Evolutionary conservation across 2,329 filamentous ascomycete species (phyloP), one percentile per base, ranked within the genome.

Genomic region (Parafenestella ontariensis): DNA sequence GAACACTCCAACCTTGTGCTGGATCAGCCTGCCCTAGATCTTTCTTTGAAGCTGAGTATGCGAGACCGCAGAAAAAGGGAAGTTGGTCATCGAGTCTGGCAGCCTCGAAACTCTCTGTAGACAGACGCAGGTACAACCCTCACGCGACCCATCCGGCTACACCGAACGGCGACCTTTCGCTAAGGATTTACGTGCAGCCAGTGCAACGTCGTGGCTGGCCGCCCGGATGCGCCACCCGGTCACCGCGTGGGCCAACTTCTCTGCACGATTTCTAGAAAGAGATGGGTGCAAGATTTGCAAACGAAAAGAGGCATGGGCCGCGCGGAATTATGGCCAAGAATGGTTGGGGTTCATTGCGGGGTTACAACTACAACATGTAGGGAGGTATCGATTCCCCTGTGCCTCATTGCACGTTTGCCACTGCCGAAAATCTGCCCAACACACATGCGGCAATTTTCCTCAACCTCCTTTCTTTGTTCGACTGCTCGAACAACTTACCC

Each of bases 251-350:
- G 41, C 57, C 42, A 61, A 37, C 49, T 58, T 55, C 50, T n/a
- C 52, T 59, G 56, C 58, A 45, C 56, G 44, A 60, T 45, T 41
- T 52, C 53, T 48, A 29, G 40, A 54, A 55, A 26, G 47, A 39
- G 39, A 28, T 47, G 24, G 50, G 15, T 28, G 48, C 34, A 44
- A 33, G 45, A 31, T 50, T 50, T 51, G 43, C 42, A 46, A 43
- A 31, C 33, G 45, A 31, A 18, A 46, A 41, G 18, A n/a, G 26
- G 45, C 36, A 51, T 46, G 49, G 57, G 52, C 40, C 47, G 45
- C 41, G 41, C 65, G 66, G 69, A 44, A 45, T 26, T 59, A 53
- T 62, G 50, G 46, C 63, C 66, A 56, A 55, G 58, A 69, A 57
- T 42, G 65, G 61, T 55, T 56, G 59, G 48, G n/a, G 52, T 20